Base-by-base conservation (phyloP, 768 basidiomycete species). In the Phaeotremella fagi region DNA sequence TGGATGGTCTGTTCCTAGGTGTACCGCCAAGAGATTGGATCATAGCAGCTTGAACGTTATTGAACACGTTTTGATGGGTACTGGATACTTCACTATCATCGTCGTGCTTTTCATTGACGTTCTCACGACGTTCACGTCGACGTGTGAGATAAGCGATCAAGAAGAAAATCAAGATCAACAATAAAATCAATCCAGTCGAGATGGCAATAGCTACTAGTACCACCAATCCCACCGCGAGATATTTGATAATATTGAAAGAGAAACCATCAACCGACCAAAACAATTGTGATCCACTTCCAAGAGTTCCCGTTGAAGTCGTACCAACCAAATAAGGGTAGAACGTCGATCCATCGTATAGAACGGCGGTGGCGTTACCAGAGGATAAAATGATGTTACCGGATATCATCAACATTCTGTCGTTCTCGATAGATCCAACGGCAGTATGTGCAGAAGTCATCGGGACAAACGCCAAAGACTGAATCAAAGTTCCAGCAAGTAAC, bases 151-250 rank as follows among this genome's bases (percentile, higher is more conserved):
- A 66, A 5, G 59, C 54, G 36, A 70, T 52, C 7, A 74, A 62
- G 14, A 75, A 52, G 28, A 68, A 70, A 15, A 75, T 48, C 3
- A 75, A 64, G 27, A 72, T 61, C 15, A 73, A 49, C 16, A 74
- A 60, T n/a, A 74, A 57, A 41, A 74, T 67, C 20, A 97, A 82
- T 16, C 94, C 95, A 15, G 91, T 90, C 9, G 88, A 85, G 60
- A 97, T 95, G 23, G 95, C 95, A 59, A 99, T 95, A 1, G 91
- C 92, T 61, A 99, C 91, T 38, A 99, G 81, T 61, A 98, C 97
- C 50, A 99, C 90, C 31, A 98, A 81, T 1, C 94, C 95, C 22
- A 83, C 82, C 0, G 92, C 89, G 50, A 99, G 81, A 79, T 90
- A 87, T 64, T 85, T 90, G 89, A 61, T 7, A 61, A 29, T 26